Evolutionary conservation across 2,329 filamentous ascomycete genomes (phyloP), one percentile per base, ranked within the genome.

Genomic region (Diaporthe velutina): DNA sequence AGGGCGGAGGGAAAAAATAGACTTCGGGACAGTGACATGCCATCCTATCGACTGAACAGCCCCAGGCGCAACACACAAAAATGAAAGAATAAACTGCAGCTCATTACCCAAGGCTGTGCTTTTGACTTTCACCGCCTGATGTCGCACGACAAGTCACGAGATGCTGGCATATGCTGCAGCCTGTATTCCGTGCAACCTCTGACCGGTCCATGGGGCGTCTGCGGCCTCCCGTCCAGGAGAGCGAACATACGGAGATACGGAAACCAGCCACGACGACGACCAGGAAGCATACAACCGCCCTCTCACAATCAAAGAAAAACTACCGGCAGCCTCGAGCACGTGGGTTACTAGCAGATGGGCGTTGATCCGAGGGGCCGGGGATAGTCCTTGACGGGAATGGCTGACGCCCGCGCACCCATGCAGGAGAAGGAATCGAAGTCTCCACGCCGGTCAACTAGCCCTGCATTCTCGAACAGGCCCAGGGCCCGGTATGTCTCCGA

Each of bases 361-460:
- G 5, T 48, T 28, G 30, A 22, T 10, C 42, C 61, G 42, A 19
- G 30, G 42, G 19, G 28, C 61, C 42, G 61, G 61, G 30, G 61
- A n/a, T 19, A 17, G 38, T 8, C 40, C 38, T 48, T 48, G 60
- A 64, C 40, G 61, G 42, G 52, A 25, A n/a, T 35, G 42, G 61
- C 42, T 50, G 61, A 33, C 28, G 30, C 15, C 70, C 40, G 55
- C 55, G 13, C 12, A 4, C 70, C 70, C 70, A 72, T 61, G 70
- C 70, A 64, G 15, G 33, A 60, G 70, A 64, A 54, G 70, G 70
- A 72, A 25, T 35, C 13, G 13, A 42, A 2, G 55, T 72, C 70
- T 40, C 70, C 70, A 72, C 70, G 58, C 70, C 70, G 70, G 70
- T 72, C 45, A 72, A 50, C 42, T 48, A 50, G 70, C 70, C 33